Base-by-base conservation (phyloP, 2,329 filamentous ascomycete genomes). In the Magnaporthiopsis poae region DNA sequence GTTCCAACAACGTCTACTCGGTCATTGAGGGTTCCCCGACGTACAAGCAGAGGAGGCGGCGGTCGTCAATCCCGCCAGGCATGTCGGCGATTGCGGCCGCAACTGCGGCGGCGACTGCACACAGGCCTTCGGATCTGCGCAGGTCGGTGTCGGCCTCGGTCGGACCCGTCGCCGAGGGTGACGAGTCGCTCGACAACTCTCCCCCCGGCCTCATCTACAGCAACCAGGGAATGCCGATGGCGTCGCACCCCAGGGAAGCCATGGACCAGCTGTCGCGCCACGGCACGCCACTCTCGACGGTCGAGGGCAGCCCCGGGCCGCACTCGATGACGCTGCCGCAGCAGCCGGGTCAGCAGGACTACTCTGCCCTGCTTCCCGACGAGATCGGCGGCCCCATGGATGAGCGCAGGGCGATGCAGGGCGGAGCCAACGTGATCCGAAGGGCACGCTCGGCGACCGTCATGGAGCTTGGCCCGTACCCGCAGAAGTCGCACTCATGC, bases 1-100 rank as follows among this genome's bases (percentile, higher is more conserved):
- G 83, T 68, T 76, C 81, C 65, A 90, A 89, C 77, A 96, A 92
- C 76, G 90, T 95, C 71, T 97, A 96, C 81, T 94, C 92, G 63
- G 93, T 96, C 64, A 95, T 98, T 75, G 95, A 99, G 80, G 95
- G 95, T 63, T 99, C 95, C 35, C 95, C 95, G 15, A 98, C 95
- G 56, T 99, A 99, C 82, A 99, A 99, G 85, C 95, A 98, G 82
- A 88, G 95, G 73, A 87, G 95, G 77, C 88, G 95, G 71, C 90
- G 95, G 69, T 97, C 95, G 52, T 98, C 94, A 60, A 92, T 98
- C 69, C 92, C 94, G 31, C 89, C 91, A 15, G 87, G 89, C 71
- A 86, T 92, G 76, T 83, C 85, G 67, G 85, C 85, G 61, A 88
- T 90, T 68, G 86, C 88, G 69, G 86, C 86, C 64, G 85, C 89